phyloP scores from a whole-genome alignment of 169 alveolate species.

The Ichthyophthirius multifiliis region DNA sequence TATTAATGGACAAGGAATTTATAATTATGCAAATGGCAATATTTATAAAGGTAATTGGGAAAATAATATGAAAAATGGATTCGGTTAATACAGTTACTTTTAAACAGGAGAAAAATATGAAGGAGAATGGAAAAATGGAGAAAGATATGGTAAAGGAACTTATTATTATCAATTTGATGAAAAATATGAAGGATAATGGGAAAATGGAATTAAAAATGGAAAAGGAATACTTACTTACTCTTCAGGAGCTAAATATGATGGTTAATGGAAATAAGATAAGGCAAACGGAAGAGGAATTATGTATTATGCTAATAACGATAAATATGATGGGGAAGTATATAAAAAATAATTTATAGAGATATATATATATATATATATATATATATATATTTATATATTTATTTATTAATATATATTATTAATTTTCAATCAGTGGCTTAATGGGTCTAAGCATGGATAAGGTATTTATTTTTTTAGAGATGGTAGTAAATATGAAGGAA shows the following conservation, averaged over 20 bases:
- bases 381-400: no score
- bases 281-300: conserved; percentile 41
- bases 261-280: conserved; percentile 43
- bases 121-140: conserved; percentile 45
- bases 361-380: no score
- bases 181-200: conserved; percentile 39
- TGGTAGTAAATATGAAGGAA: conserved; percentile 58
- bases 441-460: conserved; percentile 43
- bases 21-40: conserved; percentile 31
- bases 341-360: no score
- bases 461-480: conserved; percentile 55
- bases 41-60: conserved; percentile 34
- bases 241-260: conserved; percentile 45
- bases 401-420: not conserved
- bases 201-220: conserved; percentile 43
- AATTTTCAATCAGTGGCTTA: conserved; percentile 29
- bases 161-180: conserved; percentile 22
- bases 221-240: conserved; percentile 25
- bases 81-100: conserved; percentile 17
- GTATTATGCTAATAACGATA: conserved; percentile 34
- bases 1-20: conserved; percentile 30
- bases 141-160: conserved; percentile 40
- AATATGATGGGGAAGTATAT: conserved; percentile 31
- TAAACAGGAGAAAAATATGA: conserved; percentile 41
- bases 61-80: conserved; percentile 31